Evolutionary conservation across 192 early-diverging fungal species (phyloP).

Genomic region (Podila clonocystis): DNA sequence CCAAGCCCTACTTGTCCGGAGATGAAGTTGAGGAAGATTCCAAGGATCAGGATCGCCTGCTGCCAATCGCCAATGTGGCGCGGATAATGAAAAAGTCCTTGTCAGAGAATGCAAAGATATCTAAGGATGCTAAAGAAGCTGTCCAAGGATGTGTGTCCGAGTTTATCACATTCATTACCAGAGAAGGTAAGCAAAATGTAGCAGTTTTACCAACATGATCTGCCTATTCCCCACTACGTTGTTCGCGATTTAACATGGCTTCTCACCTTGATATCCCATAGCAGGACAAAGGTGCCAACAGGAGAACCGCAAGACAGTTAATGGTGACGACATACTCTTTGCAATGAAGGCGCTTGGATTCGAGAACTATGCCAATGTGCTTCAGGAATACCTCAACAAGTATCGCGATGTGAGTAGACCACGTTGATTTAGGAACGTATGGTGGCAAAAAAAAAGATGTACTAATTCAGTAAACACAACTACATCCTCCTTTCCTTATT

Average conservation of each 20-base stretch:
- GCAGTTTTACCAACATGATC: too few species aligned
- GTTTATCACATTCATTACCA: conserved; percentile 96
- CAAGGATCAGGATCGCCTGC: conserved; percentile 90
- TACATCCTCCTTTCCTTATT: too few species aligned
- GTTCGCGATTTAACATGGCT: background rate
- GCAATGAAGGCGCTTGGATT: conserved; percentile 95
- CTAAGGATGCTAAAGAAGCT: conserved; percentile 95
- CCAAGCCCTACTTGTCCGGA: conserved; percentile 46
- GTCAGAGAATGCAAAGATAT: conserved; percentile 94
- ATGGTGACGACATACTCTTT: conserved; percentile 95
- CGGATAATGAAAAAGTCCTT: conserved; percentile 94
- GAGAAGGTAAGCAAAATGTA: conserved; percentile 70
- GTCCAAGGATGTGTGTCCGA: conserved; percentile 95
- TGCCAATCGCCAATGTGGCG: conserved; percentile 94
- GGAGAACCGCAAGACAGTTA: conserved; percentile 96
- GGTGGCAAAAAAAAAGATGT: too few species aligned
- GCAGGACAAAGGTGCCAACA: conserved; percentile 91
- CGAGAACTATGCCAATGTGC: conserved; percentile 87
- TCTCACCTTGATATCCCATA: conserved; percentile 6
- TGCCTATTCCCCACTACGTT: background rate
- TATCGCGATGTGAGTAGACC: conserved; percentile 79
- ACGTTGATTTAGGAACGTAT: too few species aligned
- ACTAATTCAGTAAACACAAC: too few species aligned
- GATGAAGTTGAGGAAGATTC: conserved; percentile 71
- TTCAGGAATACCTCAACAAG: conserved; percentile 86